Base-by-base conservation (phyloP, 306 rosid species). In the Gastrolobium bilobum region DNA sequence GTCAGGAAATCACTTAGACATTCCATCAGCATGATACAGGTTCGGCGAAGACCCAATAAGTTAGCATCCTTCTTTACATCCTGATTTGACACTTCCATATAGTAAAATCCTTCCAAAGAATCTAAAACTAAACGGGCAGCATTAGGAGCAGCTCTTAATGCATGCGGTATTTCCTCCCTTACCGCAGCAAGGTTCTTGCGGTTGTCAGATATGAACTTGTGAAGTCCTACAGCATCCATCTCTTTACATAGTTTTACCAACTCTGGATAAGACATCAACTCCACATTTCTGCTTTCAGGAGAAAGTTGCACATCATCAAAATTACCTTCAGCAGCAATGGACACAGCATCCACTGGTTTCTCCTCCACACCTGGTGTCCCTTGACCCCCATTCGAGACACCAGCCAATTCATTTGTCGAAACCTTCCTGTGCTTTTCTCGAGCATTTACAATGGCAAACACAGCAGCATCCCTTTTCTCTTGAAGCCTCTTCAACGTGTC, bases 11-110 rank as follows among this genome's bases (percentile, higher is more conserved):
- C 81, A 90, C 90, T 87, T 65, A 95, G 83, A 80, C 98, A 95
- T 62, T 95, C 99, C 97, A 95, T 88, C 90, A 95, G 79, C 99
- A 95, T 95, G 79, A 95, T 95, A 81, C 99, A 92, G 31, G 97
- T 95, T 52, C 99, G 90, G 54, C 98, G 98, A 56, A 93, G 86
- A 66, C 99, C 98, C 86, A 95, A 59, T 29, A 95, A 85, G 88
- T 80, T 89, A 67, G 99, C 92, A 84, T 95, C 97, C 89, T 90
- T 95, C 94, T 92, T 95, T 77, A 87, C 88, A 46, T 92, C 98
- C 79, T 77, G 87, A 75, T 82, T 84, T 56, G 97, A 77, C 35
- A 79, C 82, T 73, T 95, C 97, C 48, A 73, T 76, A 40, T 62
- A 78, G 78, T 95, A 92, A 84, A 95, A 95, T 63, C 94, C 98